Evolutionary conservation across 768 basidiomycete species (phyloP).

Genomic region (Grammothele lineata): DNA sequence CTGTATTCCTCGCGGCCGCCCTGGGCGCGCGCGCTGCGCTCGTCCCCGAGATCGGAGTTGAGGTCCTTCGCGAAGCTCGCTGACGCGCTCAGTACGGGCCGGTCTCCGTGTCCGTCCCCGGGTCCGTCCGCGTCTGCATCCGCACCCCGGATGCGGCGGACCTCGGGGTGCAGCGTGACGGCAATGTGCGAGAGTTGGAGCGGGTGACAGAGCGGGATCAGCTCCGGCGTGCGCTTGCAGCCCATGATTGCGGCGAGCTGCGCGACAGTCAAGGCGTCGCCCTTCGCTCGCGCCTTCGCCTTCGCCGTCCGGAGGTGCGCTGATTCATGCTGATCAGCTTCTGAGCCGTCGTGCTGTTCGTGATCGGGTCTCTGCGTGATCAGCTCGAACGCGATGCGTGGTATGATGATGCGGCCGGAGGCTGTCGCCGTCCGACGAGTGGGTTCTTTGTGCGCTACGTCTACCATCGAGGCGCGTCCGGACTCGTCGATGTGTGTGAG

Average conservation of each 20-base stretch:
- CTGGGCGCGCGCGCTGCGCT: too few relatives aligned
- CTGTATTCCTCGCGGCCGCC: conserved; percentile 43
- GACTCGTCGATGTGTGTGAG: conserved; percentile 71
- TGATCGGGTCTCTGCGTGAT: conserved; percentile 32
- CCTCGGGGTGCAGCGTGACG: conserved; percentile 55
- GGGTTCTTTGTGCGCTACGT: conserved; percentile 58
- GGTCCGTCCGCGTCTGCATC: too few relatives aligned
- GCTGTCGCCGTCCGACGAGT: conserved; percentile 74
- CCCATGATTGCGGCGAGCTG: conserved; percentile 88
- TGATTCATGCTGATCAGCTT: conserved; percentile 1
- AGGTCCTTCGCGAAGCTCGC: conserved; percentile 3
- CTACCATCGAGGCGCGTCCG: conserved; percentile 82
- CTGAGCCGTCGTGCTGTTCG: neutral
- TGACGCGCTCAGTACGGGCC: neutral
- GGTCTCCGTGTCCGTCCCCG: too few relatives aligned
- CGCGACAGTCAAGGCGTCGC: conserved; percentile 68
- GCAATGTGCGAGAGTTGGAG: conserved; percentile 67
- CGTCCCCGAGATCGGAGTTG: conserved; percentile 13
- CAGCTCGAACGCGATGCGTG: conserved; percentile 59
- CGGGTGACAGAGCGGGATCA: conserved; percentile 89
- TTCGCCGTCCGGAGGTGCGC: conserved; percentile 30
- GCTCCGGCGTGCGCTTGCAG: conserved; percentile 74
- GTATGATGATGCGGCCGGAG: conserved; percentile 66
- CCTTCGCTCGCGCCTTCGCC: conserved; percentile 57
- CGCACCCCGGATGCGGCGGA: too few relatives aligned